A percentile compares a stretch with the other conserved stretches of the same genome.
These are phyloP conservation scores for Venturia effusa DNA, from an alignment of 2,329 filamentous ascomycete species.

Conservation along the genomic window DNA sequence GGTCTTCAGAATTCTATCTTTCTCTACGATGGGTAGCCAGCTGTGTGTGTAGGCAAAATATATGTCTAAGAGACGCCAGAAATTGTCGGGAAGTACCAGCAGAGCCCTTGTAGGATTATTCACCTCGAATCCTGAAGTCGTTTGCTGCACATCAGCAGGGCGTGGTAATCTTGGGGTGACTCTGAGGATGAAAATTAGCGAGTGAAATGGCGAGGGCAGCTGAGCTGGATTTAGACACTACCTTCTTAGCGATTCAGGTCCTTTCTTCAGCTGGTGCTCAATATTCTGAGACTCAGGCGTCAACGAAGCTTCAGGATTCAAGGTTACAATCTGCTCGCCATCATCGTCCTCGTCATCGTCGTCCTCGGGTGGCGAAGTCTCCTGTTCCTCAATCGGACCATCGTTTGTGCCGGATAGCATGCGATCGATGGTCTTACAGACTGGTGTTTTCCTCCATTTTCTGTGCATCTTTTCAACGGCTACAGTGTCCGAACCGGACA, in stretches of 20 bases:
- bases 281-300: slow-evolving; percentile 7
- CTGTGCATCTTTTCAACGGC: slow-evolving; percentile 48
- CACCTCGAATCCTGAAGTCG: background rate
- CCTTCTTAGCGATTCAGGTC: background rate
- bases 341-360: background rate
- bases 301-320: background rate
- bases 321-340: background rate
- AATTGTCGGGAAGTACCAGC: slow-evolving; percentile 39
- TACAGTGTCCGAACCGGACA: slow-evolving; percentile 41
- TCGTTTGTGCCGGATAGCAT: slow-evolving; percentile 39
- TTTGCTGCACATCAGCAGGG: background rate
- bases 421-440: slow-evolving; percentile 52
- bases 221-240: background rate
- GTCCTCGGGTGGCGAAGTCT: slow-evolving; percentile 1
- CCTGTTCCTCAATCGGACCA: background rate
- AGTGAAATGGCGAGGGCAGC: background rate
- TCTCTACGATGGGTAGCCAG: slow-evolving; percentile 66
- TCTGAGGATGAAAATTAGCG: background rate
- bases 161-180: background rate
- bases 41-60: slow-evolving; percentile 68
- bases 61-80: slow-evolving; percentile 54
- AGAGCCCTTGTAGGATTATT: background rate
- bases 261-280: background rate
- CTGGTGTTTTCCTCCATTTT: slow-evolving; percentile 51
- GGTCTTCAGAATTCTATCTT: slow-evolving; percentile 47